A percentile compares a stretch with the other conserved stretches of the same genome.
Conservation (phyloP, 805 yeast species). For the Metschnikowia reukaufii region DNA sequence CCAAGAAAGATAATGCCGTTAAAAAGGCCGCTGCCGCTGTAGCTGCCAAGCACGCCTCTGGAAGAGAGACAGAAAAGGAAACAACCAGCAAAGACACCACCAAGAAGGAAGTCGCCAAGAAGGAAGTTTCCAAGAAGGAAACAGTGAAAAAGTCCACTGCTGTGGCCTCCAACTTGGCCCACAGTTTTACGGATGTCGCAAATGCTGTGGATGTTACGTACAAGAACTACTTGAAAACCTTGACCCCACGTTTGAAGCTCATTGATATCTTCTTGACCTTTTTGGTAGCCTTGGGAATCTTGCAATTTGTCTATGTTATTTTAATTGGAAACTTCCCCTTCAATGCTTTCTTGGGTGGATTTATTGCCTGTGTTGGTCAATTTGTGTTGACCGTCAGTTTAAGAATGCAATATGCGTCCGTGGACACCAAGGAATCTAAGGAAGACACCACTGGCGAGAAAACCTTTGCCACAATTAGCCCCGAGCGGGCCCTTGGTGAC, state of each 20-base stretch:
- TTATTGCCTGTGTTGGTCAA: constrained; percentile 89
- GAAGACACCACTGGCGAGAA: not conserved
- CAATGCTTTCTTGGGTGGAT: constrained; percentile 95
- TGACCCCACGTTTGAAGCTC: constrained; percentile 54
- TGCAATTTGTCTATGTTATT: constrained; percentile 77
- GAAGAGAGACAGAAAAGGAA: constrained; percentile 2
- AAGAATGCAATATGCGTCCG: constrained; percentile 60
- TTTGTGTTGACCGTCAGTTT: constrained; percentile 84
- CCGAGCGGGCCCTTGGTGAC: constrained; percentile 78
- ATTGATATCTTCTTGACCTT: constrained; percentile 78
- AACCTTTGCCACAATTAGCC: constrained; percentile 23
- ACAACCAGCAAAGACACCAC: constrained; percentile 7
- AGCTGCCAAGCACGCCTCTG: constrained; percentile 11
- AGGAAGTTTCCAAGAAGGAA: constrained; percentile 7
- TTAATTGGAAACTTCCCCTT: constrained; percentile 90
- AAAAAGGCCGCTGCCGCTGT: constrained; percentile 21
- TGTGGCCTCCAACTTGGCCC: constrained; percentile 13
- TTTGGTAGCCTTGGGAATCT: constrained; percentile 67
- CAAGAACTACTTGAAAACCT: constrained; percentile 31
- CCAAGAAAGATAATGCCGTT: constrained; percentile 28
- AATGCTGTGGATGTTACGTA: constrained; percentile 36
- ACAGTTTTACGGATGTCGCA: constrained; percentile 26
- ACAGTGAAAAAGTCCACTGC: constrained; percentile 10
- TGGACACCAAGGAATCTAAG: constrained; percentile 4
- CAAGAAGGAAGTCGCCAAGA: constrained; percentile 4